These are phyloP conservation scores for Scenedesmus sp. DNA, from an alignment of 163 green algal species.

Conservation along the genomic window DNA sequence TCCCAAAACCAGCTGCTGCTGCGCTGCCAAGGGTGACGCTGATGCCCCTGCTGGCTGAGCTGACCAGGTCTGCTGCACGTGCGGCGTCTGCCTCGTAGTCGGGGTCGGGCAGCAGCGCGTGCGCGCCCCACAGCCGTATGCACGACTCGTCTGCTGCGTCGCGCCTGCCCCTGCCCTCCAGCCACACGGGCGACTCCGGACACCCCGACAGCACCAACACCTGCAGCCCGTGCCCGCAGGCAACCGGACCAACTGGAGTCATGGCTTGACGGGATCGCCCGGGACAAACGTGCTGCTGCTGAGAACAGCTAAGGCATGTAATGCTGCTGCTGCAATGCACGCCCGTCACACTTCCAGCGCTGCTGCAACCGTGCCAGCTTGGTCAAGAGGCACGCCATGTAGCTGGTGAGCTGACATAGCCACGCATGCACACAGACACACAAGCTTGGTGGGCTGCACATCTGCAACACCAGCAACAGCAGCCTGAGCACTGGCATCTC, in stretches of 20 bases:
- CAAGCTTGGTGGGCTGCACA: no score
- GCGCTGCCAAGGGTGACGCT: background rate
- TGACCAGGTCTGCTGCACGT: constrained; percentile 31
- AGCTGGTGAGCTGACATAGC: no score
- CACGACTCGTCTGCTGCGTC: constrained; percentile 54
- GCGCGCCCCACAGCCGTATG: constrained; percentile 36
- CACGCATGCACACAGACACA: no score
- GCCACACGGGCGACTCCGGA: constrained; percentile 76
- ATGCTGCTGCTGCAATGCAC: no score
- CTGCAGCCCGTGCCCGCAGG: background rate
- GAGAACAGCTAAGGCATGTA: no score
- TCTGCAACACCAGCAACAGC: no score
- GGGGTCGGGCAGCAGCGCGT: constrained; percentile 31
- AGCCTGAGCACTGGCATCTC: no score
- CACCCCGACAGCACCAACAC: constrained; percentile 20
- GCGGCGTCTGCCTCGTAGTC: constrained; percentile 34
- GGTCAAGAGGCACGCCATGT: no score
- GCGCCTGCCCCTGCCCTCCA: constrained; percentile 60
- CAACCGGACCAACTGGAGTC: constrained; percentile 44
- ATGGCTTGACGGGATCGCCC: no score
- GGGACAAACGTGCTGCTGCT: no score
- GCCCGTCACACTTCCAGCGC: no score
- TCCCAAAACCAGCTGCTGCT: background rate
- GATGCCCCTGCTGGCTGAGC: constrained; percentile 9
- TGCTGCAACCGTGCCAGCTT: no score